Evolutionary conservation across 2,329 filamentous ascomycete species (phyloP), one percentile per base, ranked within the genome.

Genomic region (Phaeomoniella chlamydospora): DNA sequence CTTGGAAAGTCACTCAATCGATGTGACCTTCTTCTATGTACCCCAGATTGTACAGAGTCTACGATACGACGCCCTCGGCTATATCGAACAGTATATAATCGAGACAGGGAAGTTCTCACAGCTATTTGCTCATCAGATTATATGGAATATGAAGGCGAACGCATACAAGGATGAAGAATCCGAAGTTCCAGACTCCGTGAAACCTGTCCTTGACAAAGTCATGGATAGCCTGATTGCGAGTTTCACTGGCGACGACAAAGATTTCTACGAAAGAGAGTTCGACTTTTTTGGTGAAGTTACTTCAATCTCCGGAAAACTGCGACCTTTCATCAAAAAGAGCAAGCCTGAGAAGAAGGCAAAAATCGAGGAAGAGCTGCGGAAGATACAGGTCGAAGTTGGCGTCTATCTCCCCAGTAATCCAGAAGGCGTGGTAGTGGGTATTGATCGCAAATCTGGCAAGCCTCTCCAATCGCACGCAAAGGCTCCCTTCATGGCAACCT

Each of bases 71-170:
- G 73, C 72, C 10, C 67, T 98, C 15, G 90, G 90, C 38, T 98
- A 98, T 52, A 87, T 94, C 2, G 86, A 94, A 57, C 74, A 88
- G 31, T 98, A 94, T 52, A 96, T 98, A 37, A 69, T 96, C 12
- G 90, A 99, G 61, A 94, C 92, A 1, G 90, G 87, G 1, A 88
- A 92, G 49, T 87, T 94, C 51, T 96, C 90, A n/a, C 90, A 96
- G 56, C 64, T 96, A 5, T 98, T 98, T 57, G 88, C 92, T 2
- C 92, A 99, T 56, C 90, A 99, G 51, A 96, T 98, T 46, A 98
- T 99, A 53, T 99, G 92, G 90, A 99, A 98, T 55, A 98, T 99
- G 80, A 98, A 96, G 56, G 90, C 90, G 18, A 99, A 98, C 56
- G 83, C 87, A 1, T 98, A 83, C 68, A 98, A 94, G 56, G 92